Evolutionary conservation across 345 rosid genomes (phyloP), one percentile per base, ranked within the genome.

Genomic region (Eutrema yunnanense): DNA sequence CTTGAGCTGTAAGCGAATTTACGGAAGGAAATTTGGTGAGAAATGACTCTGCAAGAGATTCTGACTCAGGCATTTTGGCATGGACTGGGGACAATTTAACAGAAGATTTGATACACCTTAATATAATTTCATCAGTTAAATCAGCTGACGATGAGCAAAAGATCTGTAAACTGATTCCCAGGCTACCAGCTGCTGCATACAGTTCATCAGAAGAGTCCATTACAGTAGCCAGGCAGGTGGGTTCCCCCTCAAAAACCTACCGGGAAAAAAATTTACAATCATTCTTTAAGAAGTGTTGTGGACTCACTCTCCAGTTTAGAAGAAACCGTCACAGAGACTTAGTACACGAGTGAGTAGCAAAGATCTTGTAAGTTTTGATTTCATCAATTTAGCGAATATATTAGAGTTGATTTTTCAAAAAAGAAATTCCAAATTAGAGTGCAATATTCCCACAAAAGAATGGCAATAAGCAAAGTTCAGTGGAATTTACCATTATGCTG

Each of bases 11-110:
- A 70, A 92, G 81, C 26, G 98, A 90, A 82, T 92, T 90, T 43
- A 95, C 77, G 9, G 98, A 92, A 78, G 97, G 98, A 79, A 95
- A 95, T 61, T 82, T 88, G 77, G 90, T 85, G 46, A 95, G 96
- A 80, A 95, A 90, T 16, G 92, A 83, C 78, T 95, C 99, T 58
- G 85, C 99, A 46, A 88, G 85, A 62, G 90, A 86, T 82, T 95
- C 96, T 77, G 96, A 86, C 80, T 95, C 98, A 0, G 86, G 82
- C 90, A 95, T 86, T 78, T 80, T 84, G 49, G 84, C 85, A 73
- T 75, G 86, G 58, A 73, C 81, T 63, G 67, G 79, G 42, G 76
- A 77, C 43, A 69, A 60, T 78, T 78, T 82, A 55, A 78, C 71
- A 66, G 84, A 82, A 82, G 78, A 68, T 49, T 53, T 78, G 72